Evolutionary conservation across 768 basidiomycete genomes (phyloP).

Genomic region (Suillus bovinus): DNA sequence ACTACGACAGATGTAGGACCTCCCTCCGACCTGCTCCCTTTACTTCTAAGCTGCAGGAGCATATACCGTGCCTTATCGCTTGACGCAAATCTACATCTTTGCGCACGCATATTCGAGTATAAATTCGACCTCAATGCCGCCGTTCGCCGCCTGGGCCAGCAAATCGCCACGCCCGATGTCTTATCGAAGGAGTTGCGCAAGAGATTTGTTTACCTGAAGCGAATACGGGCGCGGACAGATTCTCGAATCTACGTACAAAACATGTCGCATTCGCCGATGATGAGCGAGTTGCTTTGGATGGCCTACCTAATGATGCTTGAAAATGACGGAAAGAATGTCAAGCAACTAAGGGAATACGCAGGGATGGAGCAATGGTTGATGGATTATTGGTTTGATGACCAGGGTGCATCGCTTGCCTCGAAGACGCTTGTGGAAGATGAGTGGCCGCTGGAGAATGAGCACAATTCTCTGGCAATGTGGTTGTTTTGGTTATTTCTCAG

Average conservation of each 20-base stretch:
- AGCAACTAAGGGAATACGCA: slow-evolving; percentile 71
- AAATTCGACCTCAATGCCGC: slow-evolving; percentile 67
- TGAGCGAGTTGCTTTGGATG: slow-evolving; percentile 55
- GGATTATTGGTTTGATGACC: slow-evolving; percentile 63
- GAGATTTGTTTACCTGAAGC: slow-evolving; percentile 59
- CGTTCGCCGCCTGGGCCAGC: slow-evolving; percentile 48
- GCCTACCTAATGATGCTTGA: slow-evolving; percentile 81
- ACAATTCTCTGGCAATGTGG: slow-evolving; percentile 72
- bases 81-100: slow-evolving; percentile 62
- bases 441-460: slow-evolving; percentile 59
- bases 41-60: slow-evolving; percentile 52
- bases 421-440: slow-evolving; percentile 39
- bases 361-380: slow-evolving; percentile 62
- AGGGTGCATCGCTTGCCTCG: slow-evolving; percentile 55
- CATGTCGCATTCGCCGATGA: slow-evolving; percentile 16
- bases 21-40: slow-evolving; percentile 54
- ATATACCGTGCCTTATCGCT: slow-evolving; percentile 53
- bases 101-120: slow-evolving; percentile 63
- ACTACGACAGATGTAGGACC: slow-evolving; percentile 57
- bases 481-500: slow-evolving; percentile 72
- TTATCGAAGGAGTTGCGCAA: slow-evolving; percentile 64
- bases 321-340: slow-evolving; percentile 72
- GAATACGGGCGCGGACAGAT: slow-evolving; percentile 45
- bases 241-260: slow-evolving; percentile 25
- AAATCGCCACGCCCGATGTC: slow-evolving; percentile 39